Evolutionary conservation across 1,284 basidiomycete genomes (phyloP), one percentile per base, ranked within the genome.

Genomic region (Leccinum solheimii): DNA sequence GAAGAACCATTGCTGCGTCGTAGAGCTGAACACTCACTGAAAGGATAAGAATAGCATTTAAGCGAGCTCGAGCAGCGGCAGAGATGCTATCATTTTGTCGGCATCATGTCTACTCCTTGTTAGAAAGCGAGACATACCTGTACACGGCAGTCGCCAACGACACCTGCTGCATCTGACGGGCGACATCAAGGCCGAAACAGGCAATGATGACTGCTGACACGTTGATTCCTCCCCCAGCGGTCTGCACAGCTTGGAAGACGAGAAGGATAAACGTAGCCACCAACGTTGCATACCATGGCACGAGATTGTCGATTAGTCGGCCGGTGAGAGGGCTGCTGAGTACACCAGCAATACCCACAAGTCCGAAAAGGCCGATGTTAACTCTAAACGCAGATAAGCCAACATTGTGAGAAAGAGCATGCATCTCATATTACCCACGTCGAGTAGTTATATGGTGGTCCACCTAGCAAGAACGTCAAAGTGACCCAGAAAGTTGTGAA

Each of bases 401-500:
- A 56, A 45, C 10, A 45, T 6, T n/a, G 32, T 56, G 48, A 52
- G n/a, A 55, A 50, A 48, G 23, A 9, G 7, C 1, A 23, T 9
- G 32, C 16, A 16, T 10, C 26, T 23, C n/a, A 50, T 16, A 51
- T 14, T 14, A 73, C 84, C 55, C 67, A 86, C 85, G 85, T 87
- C 0, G 83, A 85, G 66, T 85, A 90, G 67, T 85, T 68, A 67
- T 90, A 91, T 2, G 87, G 88, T 2, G 81, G 68, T 10, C 82
- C 86, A 13, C 83, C 84, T 2, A 92, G 81, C 34, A 91, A 75
- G 75, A 91, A 91, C 0, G 90, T 91, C 61, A 90, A 70, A 3
- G 86, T 88, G 1, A 88, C 86, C 90, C 89, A 91, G 68, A 86
- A 88, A 63, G 78, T 80, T 11, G 77, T 78, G 69, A 87, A 88